phyloP scores from a whole-genome alignment of 352 stramenopile genomes.

The Pythium scleroteichum region DNA sequence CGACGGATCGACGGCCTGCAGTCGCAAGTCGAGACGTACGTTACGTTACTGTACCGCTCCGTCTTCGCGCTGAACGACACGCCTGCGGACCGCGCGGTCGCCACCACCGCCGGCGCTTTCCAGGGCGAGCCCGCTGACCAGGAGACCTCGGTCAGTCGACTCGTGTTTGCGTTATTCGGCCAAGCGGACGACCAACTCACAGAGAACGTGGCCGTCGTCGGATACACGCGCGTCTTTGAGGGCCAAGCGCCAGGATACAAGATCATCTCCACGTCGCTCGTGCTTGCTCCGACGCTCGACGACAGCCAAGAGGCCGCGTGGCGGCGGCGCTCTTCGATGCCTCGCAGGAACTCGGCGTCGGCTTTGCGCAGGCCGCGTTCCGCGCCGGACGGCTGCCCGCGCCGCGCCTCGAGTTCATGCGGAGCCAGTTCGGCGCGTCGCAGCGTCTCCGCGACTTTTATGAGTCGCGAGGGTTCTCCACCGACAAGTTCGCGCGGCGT shows the following conservation, averaged over 20 bases:
- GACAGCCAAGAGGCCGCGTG: neutral
- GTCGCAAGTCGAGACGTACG: neutral
- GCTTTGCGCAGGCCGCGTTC: neutral
- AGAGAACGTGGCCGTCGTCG: neutral
- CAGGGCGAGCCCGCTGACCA: neutral
- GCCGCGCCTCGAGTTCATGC: neutral
- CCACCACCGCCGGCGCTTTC: neutral
- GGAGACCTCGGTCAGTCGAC: too few relatives aligned
- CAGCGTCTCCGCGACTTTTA: conserved; percentile 3
- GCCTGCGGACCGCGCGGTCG: neutral
- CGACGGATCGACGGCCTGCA: neutral
- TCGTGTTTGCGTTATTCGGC: too few relatives aligned
- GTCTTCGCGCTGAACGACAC: neutral
- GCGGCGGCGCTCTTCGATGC: neutral
- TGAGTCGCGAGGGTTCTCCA: neutral
- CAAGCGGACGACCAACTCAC: neutral
- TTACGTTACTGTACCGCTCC: neutral
- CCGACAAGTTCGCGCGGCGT: neutral
- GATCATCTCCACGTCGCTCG: conserved; percentile 1
- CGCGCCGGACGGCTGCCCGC: too few relatives aligned
- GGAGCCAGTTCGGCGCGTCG: neutral
- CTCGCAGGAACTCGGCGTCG: neutral
- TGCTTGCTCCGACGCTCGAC: neutral
- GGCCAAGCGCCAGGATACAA: too few relatives aligned
- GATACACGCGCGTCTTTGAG: conserved; percentile 12